These are phyloP conservation scores for Leishmania tropica DNA, from an alignment of 208 protist species.

Conservation along the genomic window DNA sequence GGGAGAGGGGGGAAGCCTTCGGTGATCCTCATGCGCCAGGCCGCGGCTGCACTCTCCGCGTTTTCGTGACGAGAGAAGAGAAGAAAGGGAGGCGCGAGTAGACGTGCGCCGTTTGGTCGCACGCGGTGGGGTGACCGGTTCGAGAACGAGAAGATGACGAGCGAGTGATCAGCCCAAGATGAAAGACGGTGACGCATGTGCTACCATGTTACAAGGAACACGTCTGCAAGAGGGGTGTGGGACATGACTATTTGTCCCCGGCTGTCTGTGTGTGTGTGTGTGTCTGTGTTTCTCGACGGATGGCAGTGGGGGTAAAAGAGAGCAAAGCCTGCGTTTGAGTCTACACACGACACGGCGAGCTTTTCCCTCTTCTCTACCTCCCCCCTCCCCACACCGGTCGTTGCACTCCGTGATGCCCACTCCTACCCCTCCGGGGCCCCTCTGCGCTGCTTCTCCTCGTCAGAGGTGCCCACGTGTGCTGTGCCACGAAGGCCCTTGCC, in stretches of 20 bases:
- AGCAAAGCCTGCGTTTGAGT: neutral
- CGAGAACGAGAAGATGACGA: neutral
- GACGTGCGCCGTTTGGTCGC: no score
- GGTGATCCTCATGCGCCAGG: neutral
- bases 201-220: neutral
- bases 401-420: neutral
- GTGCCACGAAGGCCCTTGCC: neutral
- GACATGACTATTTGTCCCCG: neutral
- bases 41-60: neutral
- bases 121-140: neutral
- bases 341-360: neutral
- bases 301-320: neutral
- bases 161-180: neutral
- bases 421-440: neutral
- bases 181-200: neutral
- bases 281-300: neutral
- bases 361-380: neutral
- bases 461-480: neutral
- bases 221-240: neutral
- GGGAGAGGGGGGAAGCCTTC: neutral
- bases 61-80: neutral
- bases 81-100: neutral
- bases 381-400: neutral
- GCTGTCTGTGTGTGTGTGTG: neutral
- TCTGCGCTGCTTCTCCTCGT: neutral